Conservation (phyloP, 1,139 yeast genomes). For the Protomyces arabidopsidicola region DNA sequence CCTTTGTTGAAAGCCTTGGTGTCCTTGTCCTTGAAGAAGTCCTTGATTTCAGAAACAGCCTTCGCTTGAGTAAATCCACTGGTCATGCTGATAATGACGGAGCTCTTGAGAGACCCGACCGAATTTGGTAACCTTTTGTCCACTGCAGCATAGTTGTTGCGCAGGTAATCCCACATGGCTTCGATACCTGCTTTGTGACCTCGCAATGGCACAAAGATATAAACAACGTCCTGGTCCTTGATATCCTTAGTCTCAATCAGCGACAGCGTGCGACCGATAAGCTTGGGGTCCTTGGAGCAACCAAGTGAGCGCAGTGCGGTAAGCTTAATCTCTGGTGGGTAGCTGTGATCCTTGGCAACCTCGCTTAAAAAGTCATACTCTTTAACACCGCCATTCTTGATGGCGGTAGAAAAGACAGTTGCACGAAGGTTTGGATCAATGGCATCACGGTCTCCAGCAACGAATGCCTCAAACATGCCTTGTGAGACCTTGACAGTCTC, state of each 20-base stretch:
- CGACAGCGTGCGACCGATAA: constrained; percentile 58
- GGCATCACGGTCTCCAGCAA: constrained; percentile 62
- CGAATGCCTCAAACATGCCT: constrained; percentile 55
- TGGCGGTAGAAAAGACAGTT: constrained; percentile 63
- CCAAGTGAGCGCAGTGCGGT: constrained; percentile 75
- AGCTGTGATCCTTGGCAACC: constrained; percentile 61
- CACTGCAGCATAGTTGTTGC: constrained; percentile 66
- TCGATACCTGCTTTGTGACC: constrained; percentile 58
- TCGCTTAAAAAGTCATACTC: constrained; percentile 43
- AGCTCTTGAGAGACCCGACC: constrained; percentile 62
- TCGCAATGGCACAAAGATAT: constrained; percentile 70
- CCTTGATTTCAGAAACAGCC: constrained; percentile 54
- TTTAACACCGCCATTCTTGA: constrained; percentile 58
- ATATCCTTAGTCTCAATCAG: constrained; percentile 62
- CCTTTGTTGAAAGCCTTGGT: constrained; percentile 71
- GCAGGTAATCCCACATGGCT: constrained; percentile 72
- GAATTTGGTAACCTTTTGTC: constrained; percentile 71
- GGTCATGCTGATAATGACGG: constrained; percentile 59
- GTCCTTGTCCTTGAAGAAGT: constrained; percentile 57
- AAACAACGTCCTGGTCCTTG: constrained; percentile 74
- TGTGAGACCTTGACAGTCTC: constrained; percentile 53
- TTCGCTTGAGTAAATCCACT: constrained; percentile 61
- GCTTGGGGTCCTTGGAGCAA: constrained; percentile 53
- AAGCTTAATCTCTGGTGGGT: constrained; percentile 64
- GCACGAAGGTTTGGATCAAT: constrained; percentile 78